Evolutionary conservation across 805 yeast genomes (phyloP).

Genomic region (Grigorovia transvaalensis): DNA sequence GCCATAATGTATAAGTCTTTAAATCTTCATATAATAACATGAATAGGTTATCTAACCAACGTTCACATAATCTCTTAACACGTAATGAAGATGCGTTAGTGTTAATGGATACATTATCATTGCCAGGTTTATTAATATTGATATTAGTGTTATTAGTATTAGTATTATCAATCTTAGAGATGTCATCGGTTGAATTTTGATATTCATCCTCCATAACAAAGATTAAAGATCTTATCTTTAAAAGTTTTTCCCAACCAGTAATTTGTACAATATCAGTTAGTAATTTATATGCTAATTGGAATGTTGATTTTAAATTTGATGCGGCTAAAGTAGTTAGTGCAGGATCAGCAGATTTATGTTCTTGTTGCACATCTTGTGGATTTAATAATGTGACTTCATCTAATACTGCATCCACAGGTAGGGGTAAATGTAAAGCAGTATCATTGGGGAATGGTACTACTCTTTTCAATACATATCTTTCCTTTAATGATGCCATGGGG

Average conservation of each 20-base stretch:
- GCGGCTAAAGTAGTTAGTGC: constrained; percentile 56
- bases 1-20: constrained; percentile 83
- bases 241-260: constrained; percentile 63
- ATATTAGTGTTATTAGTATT: background rate
- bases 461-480: constrained; percentile 51
- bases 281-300: constrained; percentile 47
- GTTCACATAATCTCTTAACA: constrained; percentile 57
- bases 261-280: constrained; percentile 54
- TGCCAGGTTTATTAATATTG: background rate
- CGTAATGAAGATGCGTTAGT: constrained; percentile 31
- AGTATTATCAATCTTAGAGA: background rate
- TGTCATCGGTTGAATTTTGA: constrained; percentile 21
- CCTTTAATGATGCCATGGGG: constrained; percentile 66
- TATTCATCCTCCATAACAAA: constrained; percentile 64
- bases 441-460: constrained; percentile 36
- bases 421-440: constrained; percentile 51
- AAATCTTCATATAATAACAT: constrained; percentile 64
- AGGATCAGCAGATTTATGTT: constrained; percentile 57
- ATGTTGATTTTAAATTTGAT: constrained; percentile 50
- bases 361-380: constrained; percentile 53
- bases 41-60: constrained; percentile 71
- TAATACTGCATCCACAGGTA: constrained; percentile 63
- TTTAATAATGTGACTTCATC: constrained; percentile 60
- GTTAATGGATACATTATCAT: constrained; percentile 3
- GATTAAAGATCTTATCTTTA: constrained; percentile 48